These are phyloP conservation scores for Colletotrichum viniferum DNA, from an alignment of 2,329 filamentous ascomycete genomes.

Conservation along the genomic window DNA sequence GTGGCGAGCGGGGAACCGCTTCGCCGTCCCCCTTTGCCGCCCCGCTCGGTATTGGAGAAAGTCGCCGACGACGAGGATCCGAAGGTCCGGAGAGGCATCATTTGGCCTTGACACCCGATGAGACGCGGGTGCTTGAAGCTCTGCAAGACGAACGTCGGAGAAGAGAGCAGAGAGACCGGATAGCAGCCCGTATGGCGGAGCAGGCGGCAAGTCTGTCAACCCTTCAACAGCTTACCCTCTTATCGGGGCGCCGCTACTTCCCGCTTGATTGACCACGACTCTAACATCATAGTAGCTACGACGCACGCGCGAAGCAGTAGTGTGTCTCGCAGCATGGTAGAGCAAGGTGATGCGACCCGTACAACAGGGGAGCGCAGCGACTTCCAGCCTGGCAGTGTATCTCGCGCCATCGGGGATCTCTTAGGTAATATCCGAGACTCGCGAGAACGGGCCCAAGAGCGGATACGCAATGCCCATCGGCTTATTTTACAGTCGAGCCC, in stretches of 20 bases:
- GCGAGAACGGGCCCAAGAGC: slow-evolving; percentile 36
- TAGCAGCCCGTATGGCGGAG: slow-evolving; percentile 18
- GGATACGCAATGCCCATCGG: slow-evolving; percentile 37
- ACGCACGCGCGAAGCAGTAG: slow-evolving; percentile 37
- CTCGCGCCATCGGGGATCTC: slow-evolving; percentile 43
- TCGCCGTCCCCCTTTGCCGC: slow-evolving; percentile 22
- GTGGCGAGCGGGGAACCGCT: slow-evolving; percentile 48
- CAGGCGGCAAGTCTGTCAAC: slow-evolving; percentile 6
- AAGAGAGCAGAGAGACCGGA: slow-evolving; percentile 40
- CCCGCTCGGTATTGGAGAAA: slow-evolving; percentile 38
- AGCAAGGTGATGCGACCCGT: neutral
- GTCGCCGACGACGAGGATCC: slow-evolving; percentile 8
- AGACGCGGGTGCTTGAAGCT: slow-evolving; percentile 61
- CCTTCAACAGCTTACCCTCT: neutral
- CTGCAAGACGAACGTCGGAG: slow-evolving; percentile 58
- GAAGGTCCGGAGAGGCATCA: slow-evolving; percentile 28
- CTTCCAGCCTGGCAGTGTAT: slow-evolving; percentile 29
- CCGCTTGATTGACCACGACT: slow-evolving; percentile 14
- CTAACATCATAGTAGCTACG: slow-evolving; percentile 30
- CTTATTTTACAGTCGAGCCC: slow-evolving; percentile 24
- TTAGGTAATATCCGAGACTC: slow-evolving; percentile 41
- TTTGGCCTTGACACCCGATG: slow-evolving; percentile 56
- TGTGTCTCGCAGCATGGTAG: slow-evolving; percentile 25
- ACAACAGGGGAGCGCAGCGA: slow-evolving; percentile 20
- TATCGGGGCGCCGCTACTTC: neutral